These are phyloP conservation scores for Tetrahymena thermophila DNA, from an alignment of 73 alveolate species.

Conservation along the genomic window DNA sequence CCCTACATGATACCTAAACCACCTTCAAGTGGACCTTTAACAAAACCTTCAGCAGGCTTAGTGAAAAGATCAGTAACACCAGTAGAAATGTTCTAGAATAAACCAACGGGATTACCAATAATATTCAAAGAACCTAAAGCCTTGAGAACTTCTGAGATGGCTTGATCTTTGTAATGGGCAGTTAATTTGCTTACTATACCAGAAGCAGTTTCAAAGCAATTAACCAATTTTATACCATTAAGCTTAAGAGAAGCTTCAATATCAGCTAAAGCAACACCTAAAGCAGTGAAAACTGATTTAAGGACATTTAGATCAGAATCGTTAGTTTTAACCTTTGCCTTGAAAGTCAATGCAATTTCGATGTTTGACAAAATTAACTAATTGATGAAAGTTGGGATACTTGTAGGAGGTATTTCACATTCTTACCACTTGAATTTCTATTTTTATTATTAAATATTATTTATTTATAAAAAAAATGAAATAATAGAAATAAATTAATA, in stretches of 20 bases:
- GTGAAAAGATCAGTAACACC: slow-evolving; percentile 92
- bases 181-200: slow-evolving; percentile 44
- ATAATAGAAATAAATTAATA: too few species aligned
- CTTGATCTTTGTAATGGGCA: slow-evolving; percentile 56
- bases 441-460: background rate
- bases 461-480: background rate
- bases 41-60: slow-evolving; percentile 88
- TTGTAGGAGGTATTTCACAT: slow-evolving; percentile 10
- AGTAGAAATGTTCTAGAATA: slow-evolving; percentile 80
- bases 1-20: slow-evolving; percentile 90
- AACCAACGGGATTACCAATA: slow-evolving; percentile 91
- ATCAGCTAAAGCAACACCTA: slow-evolving; percentile 67
- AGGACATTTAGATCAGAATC: slow-evolving; percentile 51
- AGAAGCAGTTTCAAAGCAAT: slow-evolving; percentile 55
- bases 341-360: slow-evolving; percentile 23
- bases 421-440: slow-evolving; percentile 25
- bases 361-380: slow-evolving; percentile 18
- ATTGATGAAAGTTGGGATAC: slow-evolving; percentile 11
- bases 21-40: slow-evolving; percentile 80
- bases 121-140: slow-evolving; percentile 75
- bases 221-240: slow-evolving; percentile 54
- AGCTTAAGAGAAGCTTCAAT: slow-evolving; percentile 76
- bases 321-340: slow-evolving; percentile 4
- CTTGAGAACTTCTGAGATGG: slow-evolving; percentile 47
- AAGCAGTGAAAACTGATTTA: slow-evolving; percentile 46